A percentile compares a stretch with the other conserved stretches of the same genome.
Conservation (phyloP, 2,329 filamentous ascomycete genomes). For the Aureobasidium mangrovei region DNA sequence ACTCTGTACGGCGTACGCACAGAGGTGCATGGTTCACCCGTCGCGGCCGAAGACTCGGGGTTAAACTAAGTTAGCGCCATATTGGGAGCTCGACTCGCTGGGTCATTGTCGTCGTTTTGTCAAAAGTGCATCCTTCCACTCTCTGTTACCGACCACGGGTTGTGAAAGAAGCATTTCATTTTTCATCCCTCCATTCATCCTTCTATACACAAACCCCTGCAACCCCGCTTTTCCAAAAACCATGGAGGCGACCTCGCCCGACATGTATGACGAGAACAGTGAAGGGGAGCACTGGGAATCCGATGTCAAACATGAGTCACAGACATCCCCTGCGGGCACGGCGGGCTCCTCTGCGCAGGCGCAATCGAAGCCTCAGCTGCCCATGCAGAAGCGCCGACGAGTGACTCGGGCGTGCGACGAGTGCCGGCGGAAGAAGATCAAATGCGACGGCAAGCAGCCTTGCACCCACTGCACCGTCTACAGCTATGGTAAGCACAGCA, state of each 20-base stretch:
- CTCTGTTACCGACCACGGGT: neutral
- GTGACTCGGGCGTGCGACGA: slow-evolving; percentile 85
- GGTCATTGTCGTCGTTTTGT: slow-evolving; percentile 9
- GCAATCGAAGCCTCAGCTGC: slow-evolving; percentile 19
- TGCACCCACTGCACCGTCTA: slow-evolving; percentile 93
- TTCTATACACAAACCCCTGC: neutral
- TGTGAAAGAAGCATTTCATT: neutral
- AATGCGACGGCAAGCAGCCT: slow-evolving; percentile 47
- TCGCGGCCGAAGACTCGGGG: slow-evolving; percentile 4
- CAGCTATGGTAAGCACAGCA: slow-evolving; percentile 68
- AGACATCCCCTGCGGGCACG: slow-evolving; percentile 19
- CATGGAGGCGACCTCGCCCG: slow-evolving; percentile 26
- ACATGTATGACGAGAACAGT: slow-evolving; percentile 25
- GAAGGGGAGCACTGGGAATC: slow-evolving; percentile 24
- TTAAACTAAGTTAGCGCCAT: slow-evolving; percentile 5
- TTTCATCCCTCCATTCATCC: neutral
- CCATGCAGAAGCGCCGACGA: slow-evolving; percentile 61
- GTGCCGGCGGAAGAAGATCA: slow-evolving; percentile 60
- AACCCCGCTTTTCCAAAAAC: neutral
- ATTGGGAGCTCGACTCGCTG: slow-evolving; percentile 5
- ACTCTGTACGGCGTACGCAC: neutral
- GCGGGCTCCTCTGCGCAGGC: slow-evolving; percentile 16
- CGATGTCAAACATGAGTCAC: slow-evolving; percentile 24
- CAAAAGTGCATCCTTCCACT: slow-evolving; percentile 11
- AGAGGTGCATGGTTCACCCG: neutral